Percentiles rank a stretch among this genome's conserved stretches.
Evolutionary conservation across 225 moss, liverwort and hornwort species (phyloP).

Genomic region (Sphagnum contortum): DNA sequence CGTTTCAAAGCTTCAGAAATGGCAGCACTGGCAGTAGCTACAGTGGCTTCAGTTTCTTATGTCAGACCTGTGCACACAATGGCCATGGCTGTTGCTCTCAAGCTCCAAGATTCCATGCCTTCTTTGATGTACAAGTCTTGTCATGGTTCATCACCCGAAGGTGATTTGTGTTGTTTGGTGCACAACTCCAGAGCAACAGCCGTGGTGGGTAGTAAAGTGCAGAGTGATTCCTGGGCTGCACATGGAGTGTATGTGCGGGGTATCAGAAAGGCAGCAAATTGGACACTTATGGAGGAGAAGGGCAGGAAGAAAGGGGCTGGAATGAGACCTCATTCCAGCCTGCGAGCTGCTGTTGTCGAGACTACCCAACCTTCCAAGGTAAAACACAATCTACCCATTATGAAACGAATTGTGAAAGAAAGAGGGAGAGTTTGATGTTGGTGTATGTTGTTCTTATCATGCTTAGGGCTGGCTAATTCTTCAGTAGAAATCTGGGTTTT

Average conservation of each 20-base stretch:
- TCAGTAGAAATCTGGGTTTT: neutral
- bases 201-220: too few relatives aligned
- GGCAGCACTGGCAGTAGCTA: too few relatives aligned
- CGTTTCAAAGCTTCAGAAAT: too few relatives aligned
- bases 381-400: neutral
- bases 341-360: slow-evolving; percentile 37
- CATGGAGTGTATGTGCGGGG: neutral
- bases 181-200: too few relatives aligned
- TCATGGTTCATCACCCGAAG: neutral
- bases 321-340: slow-evolving; percentile 12
- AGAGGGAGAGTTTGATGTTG: neutral
- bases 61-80: too few relatives aligned
- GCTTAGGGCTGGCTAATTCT: neutral
- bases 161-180: too few relatives aligned
- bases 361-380: slow-evolving; percentile 65
- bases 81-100: too few relatives aligned
- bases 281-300: slow-evolving; percentile 10
- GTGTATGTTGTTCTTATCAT: neutral
- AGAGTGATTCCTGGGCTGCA: too few relatives aligned
- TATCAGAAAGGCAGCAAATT: slow-evolving; percentile 13
- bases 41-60: too few relatives aligned
- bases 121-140: neutral
- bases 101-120: too few relatives aligned
- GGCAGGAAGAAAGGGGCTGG: slow-evolving; percentile 9
- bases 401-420: neutral